Percentiles rank a stretch among this genome's conserved stretches.
Conservation (phyloP, 140 eudicot species). For the Oenanthe javanica region DNA sequence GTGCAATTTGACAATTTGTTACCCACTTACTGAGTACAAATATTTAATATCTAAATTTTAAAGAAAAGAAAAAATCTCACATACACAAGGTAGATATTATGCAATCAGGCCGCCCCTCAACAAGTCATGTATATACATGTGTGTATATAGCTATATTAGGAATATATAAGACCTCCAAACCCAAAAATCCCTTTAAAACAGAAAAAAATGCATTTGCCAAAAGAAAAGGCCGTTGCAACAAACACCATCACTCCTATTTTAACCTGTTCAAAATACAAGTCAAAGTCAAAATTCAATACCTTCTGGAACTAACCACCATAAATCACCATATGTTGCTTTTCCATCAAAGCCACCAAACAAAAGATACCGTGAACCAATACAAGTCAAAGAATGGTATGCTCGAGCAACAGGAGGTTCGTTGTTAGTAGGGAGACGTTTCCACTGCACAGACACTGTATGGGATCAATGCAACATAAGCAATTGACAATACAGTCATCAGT, state of each 20-base stretch:
- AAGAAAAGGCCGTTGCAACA: not conserved
- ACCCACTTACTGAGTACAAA: too few species aligned
- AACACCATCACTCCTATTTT: not conserved
- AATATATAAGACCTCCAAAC: not conserved
- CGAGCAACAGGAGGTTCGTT: conserved; percentile 80
- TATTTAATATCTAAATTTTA: not conserved
- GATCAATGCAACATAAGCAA: conserved; percentile 15
- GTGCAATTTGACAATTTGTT: too few species aligned
- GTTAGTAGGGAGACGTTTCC: conserved; percentile 79
- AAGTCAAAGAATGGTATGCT: conserved; percentile 92
- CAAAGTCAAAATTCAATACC: conserved; percentile 34
- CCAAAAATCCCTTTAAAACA: not conserved
- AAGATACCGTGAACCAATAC: conserved; percentile 75
- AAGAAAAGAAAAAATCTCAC: not conserved
- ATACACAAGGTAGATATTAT: not conserved
- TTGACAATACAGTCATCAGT: conserved; percentile 7
- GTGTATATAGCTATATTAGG: not conserved
- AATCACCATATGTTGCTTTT: conserved; percentile 78
- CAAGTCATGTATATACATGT: not conserved
- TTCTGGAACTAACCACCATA: conserved; percentile 99
- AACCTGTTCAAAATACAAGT: not conserved
- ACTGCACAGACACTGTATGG: conserved; percentile 80
- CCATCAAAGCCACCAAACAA: conserved; percentile 98
- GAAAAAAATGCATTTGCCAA: not conserved
- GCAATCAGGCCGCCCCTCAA: not conserved